Evolutionary conservation across 176 grass and related monocot species (phyloP).

Genomic region (Canna indica): DNA sequence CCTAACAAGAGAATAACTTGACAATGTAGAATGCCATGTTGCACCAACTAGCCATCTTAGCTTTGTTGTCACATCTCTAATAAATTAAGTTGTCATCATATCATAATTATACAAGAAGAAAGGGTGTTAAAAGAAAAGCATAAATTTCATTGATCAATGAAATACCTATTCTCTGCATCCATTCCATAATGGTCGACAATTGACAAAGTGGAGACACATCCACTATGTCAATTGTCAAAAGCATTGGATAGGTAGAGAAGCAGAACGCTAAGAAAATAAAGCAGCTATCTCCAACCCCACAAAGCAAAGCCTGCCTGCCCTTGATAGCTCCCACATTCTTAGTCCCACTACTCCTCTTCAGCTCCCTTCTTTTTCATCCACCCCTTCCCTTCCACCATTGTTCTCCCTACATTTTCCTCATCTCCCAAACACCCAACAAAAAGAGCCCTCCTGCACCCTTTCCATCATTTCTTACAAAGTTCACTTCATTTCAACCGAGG

Average conservation of each 20-base stretch:
- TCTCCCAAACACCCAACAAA: conserved; percentile 25
- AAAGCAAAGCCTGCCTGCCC: not conserved
- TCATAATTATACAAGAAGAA: too few relatives aligned
- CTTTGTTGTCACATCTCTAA: too few relatives aligned
- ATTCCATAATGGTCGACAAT: not conserved
- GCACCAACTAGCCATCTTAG: not conserved
- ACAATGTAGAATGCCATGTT: not conserved
- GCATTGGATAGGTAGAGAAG: conserved; percentile 10
- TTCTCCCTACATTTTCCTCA: conserved; percentile 35
- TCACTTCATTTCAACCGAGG: not conserved
- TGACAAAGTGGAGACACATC: not conserved
- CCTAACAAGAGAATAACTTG: not conserved
- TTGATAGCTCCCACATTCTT: not conserved
- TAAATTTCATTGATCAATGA: not conserved
- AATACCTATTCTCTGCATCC: not conserved
- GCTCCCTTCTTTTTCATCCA: conserved; percentile 40
- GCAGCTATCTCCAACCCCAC: not conserved
- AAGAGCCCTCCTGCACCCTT: too few relatives aligned
- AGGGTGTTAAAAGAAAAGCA: not conserved
- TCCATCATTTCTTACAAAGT: too few relatives aligned
- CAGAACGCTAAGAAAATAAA: not conserved
- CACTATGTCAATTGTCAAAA: not conserved
- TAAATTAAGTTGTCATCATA: too few relatives aligned
- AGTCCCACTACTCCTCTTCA: conserved; percentile 40
- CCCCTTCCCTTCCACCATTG: conserved; percentile 29